phyloP scores from a whole-genome alignment of 2,329 filamentous ascomycete genomes.

The Cryoendolithus antarcticus region DNA sequence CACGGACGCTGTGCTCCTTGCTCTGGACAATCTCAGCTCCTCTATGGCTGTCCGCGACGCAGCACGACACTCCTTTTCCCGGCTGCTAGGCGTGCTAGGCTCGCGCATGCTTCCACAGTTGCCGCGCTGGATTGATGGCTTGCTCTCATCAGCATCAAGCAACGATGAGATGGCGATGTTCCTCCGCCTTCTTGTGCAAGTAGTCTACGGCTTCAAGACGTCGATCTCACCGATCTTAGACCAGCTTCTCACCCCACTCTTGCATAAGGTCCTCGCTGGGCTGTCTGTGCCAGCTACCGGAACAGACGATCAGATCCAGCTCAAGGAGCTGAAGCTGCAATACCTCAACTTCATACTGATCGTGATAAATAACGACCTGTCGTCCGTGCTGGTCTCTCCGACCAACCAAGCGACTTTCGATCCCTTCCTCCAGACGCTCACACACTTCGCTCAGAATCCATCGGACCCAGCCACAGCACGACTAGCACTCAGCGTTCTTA shows the following conservation, averaged over 20 bases:
- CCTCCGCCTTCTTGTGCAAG: constrained; percentile 78
- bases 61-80: constrained; percentile 79
- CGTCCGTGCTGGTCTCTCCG: constrained; percentile 76
- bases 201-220: constrained; percentile 89
- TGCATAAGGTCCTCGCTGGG: constrained; percentile 79
- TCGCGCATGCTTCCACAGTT: constrained; percentile 74
- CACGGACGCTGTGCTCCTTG: constrained; percentile 79
- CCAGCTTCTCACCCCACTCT: constrained; percentile 71
- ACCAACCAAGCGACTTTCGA: constrained; percentile 87
- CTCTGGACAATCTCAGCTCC: constrained; percentile 69
- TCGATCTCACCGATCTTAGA: constrained; percentile 87
- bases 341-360: constrained; percentile 91
- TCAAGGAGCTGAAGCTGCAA: constrained; percentile 79
- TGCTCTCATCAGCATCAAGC: constrained; percentile 79
- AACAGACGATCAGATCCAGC: constrained; percentile 92
- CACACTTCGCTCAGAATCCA: constrained; percentile 69
- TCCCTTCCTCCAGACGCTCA: constrained; percentile 71
- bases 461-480: constrained; percentile 53
- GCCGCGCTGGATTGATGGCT: constrained; percentile 90
- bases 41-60: constrained; percentile 78
- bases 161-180: constrained; percentile 98
- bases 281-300: constrained; percentile 73
- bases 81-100: constrained; percentile 82
- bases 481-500: constrained; percentile 71
- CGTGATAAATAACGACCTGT: constrained; percentile 82